Conservation (phyloP, 192 early-diverging fungal genomes). For the Lobosporangium transversale region DNA sequence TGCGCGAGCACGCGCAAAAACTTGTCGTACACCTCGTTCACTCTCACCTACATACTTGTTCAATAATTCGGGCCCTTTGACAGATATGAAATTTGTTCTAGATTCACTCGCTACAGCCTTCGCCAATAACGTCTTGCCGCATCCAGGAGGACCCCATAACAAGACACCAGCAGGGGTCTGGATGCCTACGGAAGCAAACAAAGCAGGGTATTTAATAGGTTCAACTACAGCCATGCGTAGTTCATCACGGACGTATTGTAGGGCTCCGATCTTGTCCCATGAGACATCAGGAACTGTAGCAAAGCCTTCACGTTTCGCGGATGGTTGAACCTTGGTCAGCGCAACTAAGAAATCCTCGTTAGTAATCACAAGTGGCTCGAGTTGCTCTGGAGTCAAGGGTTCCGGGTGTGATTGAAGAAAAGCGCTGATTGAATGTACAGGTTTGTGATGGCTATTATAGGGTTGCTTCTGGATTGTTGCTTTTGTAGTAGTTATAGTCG, state of each 20-base stretch:
- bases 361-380: conserved; percentile 84
- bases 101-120: conserved; percentile 99
- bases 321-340: conserved; percentile 92
- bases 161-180: conserved; percentile 91
- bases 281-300: conserved; percentile 96
- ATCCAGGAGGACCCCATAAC: conserved; percentile 97
- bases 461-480: conserved; percentile 24
- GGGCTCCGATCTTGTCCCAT: conserved; percentile 97
- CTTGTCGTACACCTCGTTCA: conserved; percentile 94
- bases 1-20: conserved; percentile 92
- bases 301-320: conserved; percentile 97
- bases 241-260: conserved; percentile 87
- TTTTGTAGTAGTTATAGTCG: conserved; percentile 13
- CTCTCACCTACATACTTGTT: conserved; percentile 99
- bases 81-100: conserved; percentile 97
- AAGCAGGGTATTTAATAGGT: conserved; percentile 90
- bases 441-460: conserved; percentile 39
- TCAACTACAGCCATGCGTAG: conserved; percentile 96
- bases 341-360: conserved; percentile 89
- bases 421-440: conserved; percentile 72
- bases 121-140: conserved; percentile 97
- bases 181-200: conserved; percentile 91
- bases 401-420: conserved; percentile 79
- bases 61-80: conserved; percentile 97
- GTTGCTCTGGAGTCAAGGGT: conserved; percentile 81